Evolutionary conservation across 331 rosid genomes (phyloP).

Genomic region (Cydonia oblonga): DNA sequence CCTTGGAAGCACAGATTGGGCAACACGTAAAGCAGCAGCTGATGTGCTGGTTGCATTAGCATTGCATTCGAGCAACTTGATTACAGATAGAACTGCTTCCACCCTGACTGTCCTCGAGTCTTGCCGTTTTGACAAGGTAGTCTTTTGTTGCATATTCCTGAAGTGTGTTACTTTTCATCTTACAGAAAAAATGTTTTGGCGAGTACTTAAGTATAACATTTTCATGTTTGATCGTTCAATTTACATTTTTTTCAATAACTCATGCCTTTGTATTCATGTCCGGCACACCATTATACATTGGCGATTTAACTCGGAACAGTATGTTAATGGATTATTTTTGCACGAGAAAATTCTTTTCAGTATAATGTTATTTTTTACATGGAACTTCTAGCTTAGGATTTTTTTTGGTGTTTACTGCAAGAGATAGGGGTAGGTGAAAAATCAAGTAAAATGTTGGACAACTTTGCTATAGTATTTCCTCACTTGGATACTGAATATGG

Average conservation of each 20-base stretch:
- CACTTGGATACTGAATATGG: not conserved
- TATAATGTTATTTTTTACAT: not conserved
- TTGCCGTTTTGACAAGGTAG: slow-evolving; percentile 93
- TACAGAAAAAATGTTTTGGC: too few species aligned
- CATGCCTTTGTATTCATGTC: too few species aligned
- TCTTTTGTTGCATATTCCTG: slow-evolving; percentile 17
- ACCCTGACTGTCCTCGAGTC: slow-evolving; percentile 63
- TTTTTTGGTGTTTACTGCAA: not conserved
- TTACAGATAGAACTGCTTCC: slow-evolving; percentile 46
- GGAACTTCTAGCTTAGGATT: not conserved
- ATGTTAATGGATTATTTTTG: not conserved
- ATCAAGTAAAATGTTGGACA: not conserved
- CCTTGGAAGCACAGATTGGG: slow-evolving; percentile 82
- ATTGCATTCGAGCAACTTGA: slow-evolving; percentile 59
- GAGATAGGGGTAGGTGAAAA: not conserved
- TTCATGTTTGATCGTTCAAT: too few species aligned
- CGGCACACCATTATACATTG: not conserved
- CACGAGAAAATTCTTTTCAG: not conserved
- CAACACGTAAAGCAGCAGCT: slow-evolving; percentile 97
- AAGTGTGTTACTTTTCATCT: slow-evolving; percentile 1
- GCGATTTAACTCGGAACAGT: not conserved
- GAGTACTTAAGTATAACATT: too few species aligned
- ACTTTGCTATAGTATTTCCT: not conserved
- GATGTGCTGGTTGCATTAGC: slow-evolving; percentile 65
- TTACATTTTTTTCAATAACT: too few species aligned